These are phyloP conservation scores for Xylariomycetidae sp. DNA, from an alignment of 2,329 filamentous ascomycete species.

Conservation along the genomic window DNA sequence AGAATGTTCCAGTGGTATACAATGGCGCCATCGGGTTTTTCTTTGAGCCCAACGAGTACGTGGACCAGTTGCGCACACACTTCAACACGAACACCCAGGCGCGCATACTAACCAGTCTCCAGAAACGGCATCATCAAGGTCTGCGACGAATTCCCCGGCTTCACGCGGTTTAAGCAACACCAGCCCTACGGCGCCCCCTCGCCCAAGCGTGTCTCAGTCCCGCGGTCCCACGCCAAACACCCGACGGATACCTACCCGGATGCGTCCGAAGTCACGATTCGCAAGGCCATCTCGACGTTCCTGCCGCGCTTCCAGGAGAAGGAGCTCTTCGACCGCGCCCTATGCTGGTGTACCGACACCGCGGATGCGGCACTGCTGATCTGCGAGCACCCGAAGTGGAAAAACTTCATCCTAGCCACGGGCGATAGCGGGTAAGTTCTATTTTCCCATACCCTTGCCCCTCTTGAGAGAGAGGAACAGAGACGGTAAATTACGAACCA, in stretches of 20 bases:
- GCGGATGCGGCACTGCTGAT: constrained; percentile 28
- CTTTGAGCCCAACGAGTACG: constrained; percentile 40
- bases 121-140: constrained; percentile 31
- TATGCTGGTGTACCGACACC: constrained; percentile 33
- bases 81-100: neutral
- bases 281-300: constrained; percentile 24
- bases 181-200: constrained; percentile 28
- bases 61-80: too few species aligned
- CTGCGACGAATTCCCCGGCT: constrained; percentile 36
- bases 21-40: constrained; percentile 44
- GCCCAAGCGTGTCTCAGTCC: constrained; percentile 26
- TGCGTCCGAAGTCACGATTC: constrained; percentile 26
- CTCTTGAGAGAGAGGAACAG: too few species aligned
- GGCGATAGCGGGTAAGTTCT: constrained; percentile 39
- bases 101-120: constrained; percentile 1
- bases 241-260: constrained; percentile 33
- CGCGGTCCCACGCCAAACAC: constrained; percentile 32
- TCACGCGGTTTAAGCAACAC: constrained; percentile 29
- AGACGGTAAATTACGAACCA: neutral
- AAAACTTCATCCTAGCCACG: constrained; percentile 41
- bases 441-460: too few species aligned
- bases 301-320: constrained; percentile 25
- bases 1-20: constrained; percentile 38
- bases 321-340: constrained; percentile 25
- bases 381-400: constrained; percentile 34